Conservation (phyloP, 345 rosid genomes). For the Dovyalis caffra region DNA sequence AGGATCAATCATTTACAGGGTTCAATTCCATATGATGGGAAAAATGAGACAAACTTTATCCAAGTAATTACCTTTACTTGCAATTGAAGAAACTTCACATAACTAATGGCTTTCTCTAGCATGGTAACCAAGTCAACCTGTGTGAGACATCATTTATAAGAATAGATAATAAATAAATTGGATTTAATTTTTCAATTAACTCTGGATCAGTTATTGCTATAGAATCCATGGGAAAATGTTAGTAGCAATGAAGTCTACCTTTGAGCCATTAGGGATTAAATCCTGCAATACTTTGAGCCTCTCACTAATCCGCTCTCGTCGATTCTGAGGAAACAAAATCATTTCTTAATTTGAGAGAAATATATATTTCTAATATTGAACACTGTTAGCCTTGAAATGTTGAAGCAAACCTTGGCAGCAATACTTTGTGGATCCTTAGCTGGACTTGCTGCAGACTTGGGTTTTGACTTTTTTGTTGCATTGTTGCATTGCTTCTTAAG, state of each 20-base stretch:
- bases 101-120: constrained; percentile 87
- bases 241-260: constrained; percentile 36
- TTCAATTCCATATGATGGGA: background rate
- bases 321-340: constrained; percentile 49
- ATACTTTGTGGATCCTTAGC: constrained; percentile 86
- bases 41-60: background rate
- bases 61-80: constrained; percentile 71
- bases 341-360: constrained; percentile 17
- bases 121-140: constrained; percentile 94
- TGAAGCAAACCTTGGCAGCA: constrained; percentile 79
- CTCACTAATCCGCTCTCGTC: constrained; percentile 89
- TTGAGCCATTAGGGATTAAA: constrained; percentile 86
- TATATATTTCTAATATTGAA: background rate
- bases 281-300: constrained; percentile 80
- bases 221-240: background rate
- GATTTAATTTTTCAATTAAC: background rate
- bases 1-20: background rate
- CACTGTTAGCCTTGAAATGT: background rate
- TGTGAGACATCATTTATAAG: constrained; percentile 2
- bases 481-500: constrained; percentile 54
- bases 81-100: constrained; percentile 95
- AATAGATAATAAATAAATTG: background rate
- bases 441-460: constrained; percentile 40
- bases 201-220: background rate
- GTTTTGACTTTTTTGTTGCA: constrained; percentile 44